phyloP scores from a whole-genome alignment of 2,329 filamentous ascomycete genomes.

The Xylariaceae sp. region DNA sequence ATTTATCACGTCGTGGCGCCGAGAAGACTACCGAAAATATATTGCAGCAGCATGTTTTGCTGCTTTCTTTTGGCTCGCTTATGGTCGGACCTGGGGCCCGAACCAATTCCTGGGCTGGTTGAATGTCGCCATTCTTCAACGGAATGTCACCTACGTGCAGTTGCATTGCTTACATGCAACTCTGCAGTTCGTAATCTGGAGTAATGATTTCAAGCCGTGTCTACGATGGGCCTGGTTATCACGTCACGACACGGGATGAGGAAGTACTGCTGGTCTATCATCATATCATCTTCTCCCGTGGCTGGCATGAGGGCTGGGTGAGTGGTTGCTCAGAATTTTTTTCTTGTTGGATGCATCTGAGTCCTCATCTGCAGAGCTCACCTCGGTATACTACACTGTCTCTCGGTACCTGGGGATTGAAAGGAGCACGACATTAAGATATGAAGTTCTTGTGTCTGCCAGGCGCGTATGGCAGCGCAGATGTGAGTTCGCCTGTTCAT shows the following conservation, averaged over 20 bases:
- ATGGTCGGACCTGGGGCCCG: background rate
- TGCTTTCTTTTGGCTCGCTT: background rate
- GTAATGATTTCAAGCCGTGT: background rate
- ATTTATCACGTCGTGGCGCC: background rate
- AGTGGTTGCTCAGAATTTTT: background rate
- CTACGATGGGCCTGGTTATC: background rate
- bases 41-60: background rate
- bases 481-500: too few species aligned
- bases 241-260: background rate
- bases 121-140: background rate
- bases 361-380: conserved; percentile 2
- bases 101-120: background rate
- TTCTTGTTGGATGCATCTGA: background rate
- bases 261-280: background rate
- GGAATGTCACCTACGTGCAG: background rate
- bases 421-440: conserved; percentile 19
- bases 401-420: background rate
- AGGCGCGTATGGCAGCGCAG: conserved; percentile 53
- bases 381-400: conserved; percentile 9
- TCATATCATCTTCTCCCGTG: background rate
- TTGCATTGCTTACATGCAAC: too few species aligned
- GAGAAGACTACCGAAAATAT: background rate
- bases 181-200: background rate
- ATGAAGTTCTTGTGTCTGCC: conserved; percentile 56
- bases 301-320: background rate